Base-by-base conservation (phyloP, 345 rosid genomes). In the Eucalyptus rudis region DNA sequence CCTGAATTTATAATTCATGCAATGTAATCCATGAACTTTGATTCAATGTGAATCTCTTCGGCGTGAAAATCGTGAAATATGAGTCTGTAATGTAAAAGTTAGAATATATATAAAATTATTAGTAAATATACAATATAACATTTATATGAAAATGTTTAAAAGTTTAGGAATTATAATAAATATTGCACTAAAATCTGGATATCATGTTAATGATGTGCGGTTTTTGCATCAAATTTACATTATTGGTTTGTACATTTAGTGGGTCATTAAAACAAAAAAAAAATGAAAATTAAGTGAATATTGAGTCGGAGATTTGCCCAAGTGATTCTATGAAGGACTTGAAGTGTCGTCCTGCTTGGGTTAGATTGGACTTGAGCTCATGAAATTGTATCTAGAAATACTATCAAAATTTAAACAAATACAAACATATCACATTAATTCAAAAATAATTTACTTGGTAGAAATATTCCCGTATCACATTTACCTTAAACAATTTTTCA, bases 41-140 rank as follows among this genome's bases (percentile, higher is more conserved):
- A 54, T 12, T 49, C 5, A 13, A 49, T 12, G 2, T 49, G 2
- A 49, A 5, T 12, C 4, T 12, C 1, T 49, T 5, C 12, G 5
- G 1, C 2, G 15, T 13, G 5, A 49, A 49, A 49, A 2, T 13
- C 2, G 2, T 52, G 25, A 2, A 3, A 52, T 19, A 52, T 8
- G 10, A 52, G 10, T 19, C 2, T 7, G 10, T 52, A 1, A 0
- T 19, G 6, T 50, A 50, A 50, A 50, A 50, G 3, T 50, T 14
- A 50, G 7, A 52, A 20, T 52, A 52, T 52, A 52, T 52, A 52
- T 20, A 52, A 8, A 52, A 64, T 14, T 64, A 14, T 64, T 62
- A 62, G 1, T 27, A 12, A 29, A 62, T 62, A 1, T 6, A 3
- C 8, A 29, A 12, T 62, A 59, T 59, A 29, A 29, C 3, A 17